Percentiles rank a stretch among this genome's conserved stretches.
Conservation (phyloP, 176 grass and related monocot species). For the Otatea glauca region DNA sequence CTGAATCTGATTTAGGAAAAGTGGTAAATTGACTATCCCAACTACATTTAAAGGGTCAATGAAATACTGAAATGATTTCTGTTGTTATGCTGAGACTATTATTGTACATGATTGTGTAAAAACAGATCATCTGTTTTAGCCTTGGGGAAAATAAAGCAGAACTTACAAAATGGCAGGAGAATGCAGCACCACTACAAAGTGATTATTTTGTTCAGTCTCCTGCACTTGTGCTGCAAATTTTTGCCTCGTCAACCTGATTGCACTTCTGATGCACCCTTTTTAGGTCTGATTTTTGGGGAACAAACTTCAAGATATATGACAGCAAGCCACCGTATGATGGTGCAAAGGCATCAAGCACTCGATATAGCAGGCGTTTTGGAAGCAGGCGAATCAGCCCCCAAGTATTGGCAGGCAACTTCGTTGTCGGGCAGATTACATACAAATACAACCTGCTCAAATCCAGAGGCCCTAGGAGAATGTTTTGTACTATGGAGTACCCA, state of each 20-base stretch:
- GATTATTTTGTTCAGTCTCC: not conserved
- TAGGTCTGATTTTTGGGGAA: slow-evolving; percentile 69
- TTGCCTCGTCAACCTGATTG: not conserved
- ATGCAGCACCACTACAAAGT: not conserved
- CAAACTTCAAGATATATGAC: slow-evolving; percentile 68
- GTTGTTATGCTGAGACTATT: not conserved
- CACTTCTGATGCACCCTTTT: slow-evolving; percentile 1
- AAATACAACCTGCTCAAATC: slow-evolving; percentile 67
- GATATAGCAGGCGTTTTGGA: slow-evolving; percentile 49
- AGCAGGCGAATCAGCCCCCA: slow-evolving; percentile 62
- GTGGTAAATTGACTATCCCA: not conserved
- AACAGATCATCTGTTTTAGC: not conserved
- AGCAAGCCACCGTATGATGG: slow-evolving; percentile 46
- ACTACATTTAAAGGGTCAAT: not conserved
- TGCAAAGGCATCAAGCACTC: slow-evolving; percentile 47
- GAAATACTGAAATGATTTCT: not conserved
- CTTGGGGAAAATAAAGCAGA: not conserved
- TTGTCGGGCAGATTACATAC: slow-evolving; percentile 60
- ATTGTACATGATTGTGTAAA: not conserved
- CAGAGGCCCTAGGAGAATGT: slow-evolving; percentile 70
- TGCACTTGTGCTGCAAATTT: slow-evolving; percentile 8
- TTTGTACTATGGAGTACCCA: slow-evolving; percentile 48
- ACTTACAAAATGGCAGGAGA: not conserved
- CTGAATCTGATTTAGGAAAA: not conserved
- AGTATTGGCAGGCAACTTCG: slow-evolving; percentile 50